Base-by-base conservation (phyloP, 805 yeast genomes). In the Alloascoidea hylecoeti region DNA sequence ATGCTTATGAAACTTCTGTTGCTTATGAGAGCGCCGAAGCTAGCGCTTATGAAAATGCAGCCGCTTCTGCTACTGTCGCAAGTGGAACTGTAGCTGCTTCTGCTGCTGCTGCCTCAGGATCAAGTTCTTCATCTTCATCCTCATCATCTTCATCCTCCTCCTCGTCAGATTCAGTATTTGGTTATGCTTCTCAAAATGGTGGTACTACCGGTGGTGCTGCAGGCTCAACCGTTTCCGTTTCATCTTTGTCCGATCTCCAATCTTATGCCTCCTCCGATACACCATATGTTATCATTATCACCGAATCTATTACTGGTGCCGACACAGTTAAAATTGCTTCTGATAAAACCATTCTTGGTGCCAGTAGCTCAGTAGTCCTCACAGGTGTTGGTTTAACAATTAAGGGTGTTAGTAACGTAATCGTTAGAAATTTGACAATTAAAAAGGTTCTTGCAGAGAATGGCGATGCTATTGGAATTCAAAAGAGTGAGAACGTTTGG, bases 131-230 rank as follows among this genome's bases (percentile, higher is more conserved):
- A 9, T 23, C 30, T 23, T 23, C 30, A 23, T 23, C 30, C 13
- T 9, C 13, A 9, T 23, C 30, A 9, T 23, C 30, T n/a, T 9
- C 13, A 9, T 23, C 30, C n/a, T 23, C 30, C n/a, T 9, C 13
- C 9, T 23, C 30, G n/a, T 9, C 30, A 23, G 34, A 15, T 14
- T 14, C 16, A 6, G 34, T n/a, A 5, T 32, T 32, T 32, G 34
- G 34, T 6, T 9, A 9, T 6, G 34, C 34, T 32, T 32, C 34
- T 6, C 13, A 6, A 32, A 32, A 32, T 15, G 34, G 34, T 14
- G 34, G 34, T n/a, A 32, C 34, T 6, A 32, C 34, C 9, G 34
- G 34, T 15, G 34, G 34, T 14, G 6, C 34, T 32, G 34, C 12
- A 6, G 34, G 34, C 13, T 9, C 34, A 6, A 14, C 34, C 15